Evolutionary conservation across 2,329 filamentous ascomycete genomes (phyloP).

Genomic region (Penicillium corylophilum): DNA sequence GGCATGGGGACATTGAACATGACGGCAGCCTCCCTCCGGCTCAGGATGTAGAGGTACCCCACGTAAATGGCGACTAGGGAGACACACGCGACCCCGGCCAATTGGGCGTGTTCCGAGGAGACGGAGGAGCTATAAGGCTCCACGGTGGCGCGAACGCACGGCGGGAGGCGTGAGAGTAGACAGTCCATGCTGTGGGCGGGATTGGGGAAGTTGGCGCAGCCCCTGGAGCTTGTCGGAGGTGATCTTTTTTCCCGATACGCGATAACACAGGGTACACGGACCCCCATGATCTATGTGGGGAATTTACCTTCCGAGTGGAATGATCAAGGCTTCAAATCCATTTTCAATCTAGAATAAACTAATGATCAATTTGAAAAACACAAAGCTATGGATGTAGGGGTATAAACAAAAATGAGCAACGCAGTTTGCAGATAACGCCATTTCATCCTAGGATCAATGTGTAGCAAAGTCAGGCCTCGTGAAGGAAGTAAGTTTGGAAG

Average conservation of each 20-base stretch:
- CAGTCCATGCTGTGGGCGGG: slow-evolving; percentile 25
- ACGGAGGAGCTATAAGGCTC: slow-evolving; percentile 15
- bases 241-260: slow-evolving; percentile 16
- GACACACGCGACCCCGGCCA: slow-evolving; percentile 27
- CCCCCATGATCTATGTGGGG: not conserved
- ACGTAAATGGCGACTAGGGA: slow-evolving; percentile 33
- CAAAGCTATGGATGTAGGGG: not conserved
- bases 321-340: not conserved
- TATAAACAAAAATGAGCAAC: not conserved
- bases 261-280: slow-evolving; percentile 11
- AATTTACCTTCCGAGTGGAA: not conserved
- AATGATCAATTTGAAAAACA: not conserved
- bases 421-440: not conserved
- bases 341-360: not conserved
- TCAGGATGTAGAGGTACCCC: slow-evolving; percentile 32
- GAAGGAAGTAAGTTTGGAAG: not conserved
- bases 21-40: slow-evolving; percentile 34
- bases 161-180: slow-evolving; percentile 23
- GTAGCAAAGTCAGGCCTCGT: not conserved
- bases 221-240: slow-evolving; percentile 35
- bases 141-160: slow-evolving; percentile 19
- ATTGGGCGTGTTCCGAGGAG: slow-evolving; percentile 21
- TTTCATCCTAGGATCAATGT: not conserved
- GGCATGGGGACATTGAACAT: slow-evolving; percentile 41
- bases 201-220: slow-evolving; percentile 15